phyloP scores from a whole-genome alignment of 768 basidiomycete species.

The Tephrocybe sp. region DNA sequence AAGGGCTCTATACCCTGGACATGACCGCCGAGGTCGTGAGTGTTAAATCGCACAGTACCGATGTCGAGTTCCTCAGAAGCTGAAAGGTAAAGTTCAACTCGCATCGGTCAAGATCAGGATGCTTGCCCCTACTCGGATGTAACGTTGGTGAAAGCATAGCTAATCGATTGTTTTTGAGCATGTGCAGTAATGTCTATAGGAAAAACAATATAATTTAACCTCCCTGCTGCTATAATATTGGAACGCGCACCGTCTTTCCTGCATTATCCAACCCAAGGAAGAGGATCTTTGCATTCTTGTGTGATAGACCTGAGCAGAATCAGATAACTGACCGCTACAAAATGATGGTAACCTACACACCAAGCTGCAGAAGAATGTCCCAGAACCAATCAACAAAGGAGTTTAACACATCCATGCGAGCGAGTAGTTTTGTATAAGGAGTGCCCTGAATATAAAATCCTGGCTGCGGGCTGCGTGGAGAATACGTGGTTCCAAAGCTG shows the following conservation, averaged over 20 bases:
- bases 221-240: not conserved
- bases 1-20: slow-evolving; percentile 66
- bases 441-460: not conserved
- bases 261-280: slow-evolving; percentile 99
- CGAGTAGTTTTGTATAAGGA: not conserved
- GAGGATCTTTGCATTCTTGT: slow-evolving; percentile 99
- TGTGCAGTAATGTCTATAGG: slow-evolving; percentile 91
- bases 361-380: slow-evolving; percentile 91
- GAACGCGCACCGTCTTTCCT: slow-evolving; percentile 84
- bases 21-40: slow-evolving; percentile 97
- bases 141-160: slow-evolving; percentile 97
- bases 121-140: slow-evolving; percentile 77
- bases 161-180: slow-evolving; percentile 98
- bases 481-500: not conserved
- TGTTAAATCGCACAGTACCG: slow-evolving; percentile 98
- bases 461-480: not conserved
- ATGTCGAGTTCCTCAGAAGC: slow-evolving; percentile 99
- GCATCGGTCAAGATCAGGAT: slow-evolving; percentile 5
- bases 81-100: slow-evolving; percentile 27
- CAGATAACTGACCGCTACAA: not conserved
- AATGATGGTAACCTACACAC: slow-evolving; percentile 40
- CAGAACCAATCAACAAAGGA: slow-evolving; percentile 94
- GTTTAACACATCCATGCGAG: slow-evolving; percentile 40
- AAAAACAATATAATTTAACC: not conserved
- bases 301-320: slow-evolving; percentile 63